These are phyloP conservation scores for Basidiobolus meristosporus DNA, from an alignment of 371 early-diverging fungal genomes.

Conservation along the genomic window DNA sequence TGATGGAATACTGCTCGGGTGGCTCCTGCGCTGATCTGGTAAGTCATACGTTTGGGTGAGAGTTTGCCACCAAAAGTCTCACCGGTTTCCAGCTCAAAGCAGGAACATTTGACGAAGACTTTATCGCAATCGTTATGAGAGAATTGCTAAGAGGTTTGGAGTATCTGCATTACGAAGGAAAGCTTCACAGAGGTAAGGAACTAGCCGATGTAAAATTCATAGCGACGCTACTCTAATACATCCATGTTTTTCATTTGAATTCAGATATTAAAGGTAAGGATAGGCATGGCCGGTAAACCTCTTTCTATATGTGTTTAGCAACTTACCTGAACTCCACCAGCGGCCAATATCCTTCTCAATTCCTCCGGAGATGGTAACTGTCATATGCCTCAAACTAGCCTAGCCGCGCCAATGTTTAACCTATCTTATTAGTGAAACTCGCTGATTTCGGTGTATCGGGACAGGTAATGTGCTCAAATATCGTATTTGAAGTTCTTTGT, in stretches of 20 bases:
- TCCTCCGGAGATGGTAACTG: constrained; percentile 49
- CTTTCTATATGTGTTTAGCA: not conserved
- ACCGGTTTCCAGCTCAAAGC: constrained; percentile 45
- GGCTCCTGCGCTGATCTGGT: constrained; percentile 83
- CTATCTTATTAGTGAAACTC: constrained; percentile 48
- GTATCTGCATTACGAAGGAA: constrained; percentile 83
- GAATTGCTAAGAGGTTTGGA: constrained; percentile 83
- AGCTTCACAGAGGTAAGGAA: constrained; percentile 73
- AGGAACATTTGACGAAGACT: constrained; percentile 62
- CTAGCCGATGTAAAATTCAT: not conserved
- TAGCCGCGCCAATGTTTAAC: not conserved
- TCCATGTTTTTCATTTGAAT: not conserved
- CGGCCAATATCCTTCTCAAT: constrained; percentile 73
- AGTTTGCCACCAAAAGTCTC: not conserved
- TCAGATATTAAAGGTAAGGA: constrained; percentile 58
- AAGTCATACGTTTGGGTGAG: too few relatives aligned
- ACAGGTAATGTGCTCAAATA: too few relatives aligned
- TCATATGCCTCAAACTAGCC: not conserved
- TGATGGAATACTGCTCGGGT: constrained; percentile 86
- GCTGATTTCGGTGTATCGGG: constrained; percentile 97
- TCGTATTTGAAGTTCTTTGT: not conserved
- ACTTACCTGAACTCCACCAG: constrained; percentile 19
- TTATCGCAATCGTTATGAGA: constrained; percentile 80
- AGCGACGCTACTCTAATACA: not conserved
- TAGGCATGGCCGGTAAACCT: not conserved